A percentile compares a stretch with the other conserved stretches of the same genome.
These are phyloP conservation scores for Fusarium dlaminii DNA, from an alignment of 2,329 filamentous ascomycete genomes.

Conservation along the genomic window DNA sequence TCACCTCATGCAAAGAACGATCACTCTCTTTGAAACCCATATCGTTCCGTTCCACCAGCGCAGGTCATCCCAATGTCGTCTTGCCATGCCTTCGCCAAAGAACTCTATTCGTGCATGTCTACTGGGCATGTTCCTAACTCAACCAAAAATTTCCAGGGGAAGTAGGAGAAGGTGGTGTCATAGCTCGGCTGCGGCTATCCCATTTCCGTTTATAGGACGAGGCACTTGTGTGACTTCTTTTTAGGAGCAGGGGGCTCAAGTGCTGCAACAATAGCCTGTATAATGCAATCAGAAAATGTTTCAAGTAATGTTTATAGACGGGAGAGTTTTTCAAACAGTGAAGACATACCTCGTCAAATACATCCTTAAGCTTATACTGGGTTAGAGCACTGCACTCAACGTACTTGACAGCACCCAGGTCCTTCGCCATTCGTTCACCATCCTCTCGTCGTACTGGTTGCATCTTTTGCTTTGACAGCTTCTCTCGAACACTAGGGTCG, in stretches of 20 bases:
- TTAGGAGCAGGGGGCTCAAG: conserved; percentile 87
- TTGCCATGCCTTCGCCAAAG: conserved; percentile 23
- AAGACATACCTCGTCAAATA: conserved; percentile 90
- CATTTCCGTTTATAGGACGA: conserved; percentile 65
- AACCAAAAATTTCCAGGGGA: conserved; percentile 25
- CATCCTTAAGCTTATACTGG: conserved; percentile 98
- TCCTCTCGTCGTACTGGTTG: conserved; percentile 89
- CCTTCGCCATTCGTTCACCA: conserved; percentile 95
- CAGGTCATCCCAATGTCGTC: conserved; percentile 21
- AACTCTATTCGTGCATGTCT: conserved; percentile 28
- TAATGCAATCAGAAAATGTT: conserved; percentile 23
- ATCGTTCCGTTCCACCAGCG: conserved; percentile 20
- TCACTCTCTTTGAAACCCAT: conserved; percentile 14
- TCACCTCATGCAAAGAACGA: conserved; percentile 30
- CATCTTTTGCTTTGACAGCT: conserved; percentile 97
- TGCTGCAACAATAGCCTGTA: conserved; percentile 93
- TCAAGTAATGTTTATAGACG: too few species aligned
- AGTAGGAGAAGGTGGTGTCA: conserved; percentile 11
- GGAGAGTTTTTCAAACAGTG: not conserved
- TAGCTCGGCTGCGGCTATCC: conserved; percentile 14
- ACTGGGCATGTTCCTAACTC: conserved; percentile 19
- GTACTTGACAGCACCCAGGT: conserved; percentile 97
- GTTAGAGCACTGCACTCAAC: conserved; percentile 98
- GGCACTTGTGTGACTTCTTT: conserved; percentile 77
- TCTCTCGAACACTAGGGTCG: conserved; percentile 85